Evolutionary conservation across 1,284 basidiomycete species (phyloP).

Genomic region (Fistulina hepatica): DNA sequence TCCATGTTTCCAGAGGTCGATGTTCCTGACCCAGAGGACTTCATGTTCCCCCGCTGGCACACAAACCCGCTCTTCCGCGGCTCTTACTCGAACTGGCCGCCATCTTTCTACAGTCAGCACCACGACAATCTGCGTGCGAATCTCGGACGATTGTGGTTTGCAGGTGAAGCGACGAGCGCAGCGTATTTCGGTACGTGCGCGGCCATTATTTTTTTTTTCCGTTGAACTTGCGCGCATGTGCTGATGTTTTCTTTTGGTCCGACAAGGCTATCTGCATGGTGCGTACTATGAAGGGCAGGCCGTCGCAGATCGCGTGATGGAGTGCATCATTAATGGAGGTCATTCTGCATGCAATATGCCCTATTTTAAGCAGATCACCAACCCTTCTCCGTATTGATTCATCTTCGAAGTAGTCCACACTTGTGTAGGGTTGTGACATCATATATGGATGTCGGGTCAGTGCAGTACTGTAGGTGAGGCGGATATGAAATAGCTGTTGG

Average conservation of each 20-base stretch:
- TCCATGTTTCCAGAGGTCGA: slow-evolving; percentile 44
- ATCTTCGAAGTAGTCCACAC: too few species aligned
- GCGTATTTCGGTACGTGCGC: slow-evolving; percentile 42
- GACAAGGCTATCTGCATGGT: slow-evolving; percentile 37
- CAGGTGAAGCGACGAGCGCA: slow-evolving; percentile 51
- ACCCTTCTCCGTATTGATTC: too few species aligned
- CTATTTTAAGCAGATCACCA: too few species aligned
- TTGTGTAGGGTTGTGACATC: too few species aligned
- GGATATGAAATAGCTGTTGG: too few species aligned
- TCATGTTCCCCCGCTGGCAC: slow-evolving; percentile 49
- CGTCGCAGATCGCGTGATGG: slow-evolving; percentile 24
- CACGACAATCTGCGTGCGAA: slow-evolving; percentile 46
- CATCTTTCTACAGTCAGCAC: slow-evolving; percentile 41
- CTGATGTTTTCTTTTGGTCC: slow-evolving; percentile 24
- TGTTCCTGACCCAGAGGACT: slow-evolving; percentile 47
- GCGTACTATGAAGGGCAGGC: slow-evolving; percentile 34
- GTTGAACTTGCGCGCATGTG: background rate
- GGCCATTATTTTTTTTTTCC: background rate
- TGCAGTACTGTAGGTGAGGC: too few species aligned
- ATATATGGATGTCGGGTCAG: too few species aligned
- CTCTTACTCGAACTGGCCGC: slow-evolving; percentile 61
- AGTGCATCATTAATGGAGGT: too few species aligned
- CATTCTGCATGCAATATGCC: too few species aligned
- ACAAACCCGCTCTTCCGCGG: slow-evolving; percentile 49
- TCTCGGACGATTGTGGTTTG: slow-evolving; percentile 46